Percentiles rank a stretch among this genome's conserved stretches.
Conservation (phyloP, 139 green algal species). For the Pseudopediastrum boryanum region DNA sequence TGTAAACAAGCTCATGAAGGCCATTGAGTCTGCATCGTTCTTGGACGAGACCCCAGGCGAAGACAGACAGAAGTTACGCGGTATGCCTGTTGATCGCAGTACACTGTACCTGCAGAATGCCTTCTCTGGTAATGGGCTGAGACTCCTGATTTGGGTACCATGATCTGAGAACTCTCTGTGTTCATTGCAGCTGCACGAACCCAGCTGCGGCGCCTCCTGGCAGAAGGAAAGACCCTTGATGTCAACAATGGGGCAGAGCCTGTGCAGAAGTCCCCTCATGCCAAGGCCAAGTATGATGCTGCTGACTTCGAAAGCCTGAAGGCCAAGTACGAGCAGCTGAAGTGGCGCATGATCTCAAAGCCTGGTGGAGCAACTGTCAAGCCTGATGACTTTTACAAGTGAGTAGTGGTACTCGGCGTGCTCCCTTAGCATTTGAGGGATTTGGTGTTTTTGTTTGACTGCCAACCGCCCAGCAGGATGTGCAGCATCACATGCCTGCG, state of each 20-base stretch:
- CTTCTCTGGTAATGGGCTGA: not conserved
- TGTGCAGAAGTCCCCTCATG: slow-evolving; percentile 64
- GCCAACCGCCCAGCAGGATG: too few species aligned
- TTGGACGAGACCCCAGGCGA: slow-evolving; percentile 78
- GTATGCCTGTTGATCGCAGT: slow-evolving; percentile 36
- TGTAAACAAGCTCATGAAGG: slow-evolving; percentile 60
- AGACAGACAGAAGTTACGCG: slow-evolving; percentile 79
- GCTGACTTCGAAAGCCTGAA: slow-evolving; percentile 69
- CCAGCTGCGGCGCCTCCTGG: slow-evolving; percentile 67
- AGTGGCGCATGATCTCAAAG: slow-evolving; percentile 89
- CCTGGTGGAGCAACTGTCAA: slow-evolving; percentile 89
- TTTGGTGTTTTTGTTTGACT: too few species aligned
- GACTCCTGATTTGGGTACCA: not conserved
- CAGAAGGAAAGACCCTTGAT: slow-evolving; percentile 11
- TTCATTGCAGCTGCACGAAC: slow-evolving; percentile 64
- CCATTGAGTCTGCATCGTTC: slow-evolving; percentile 70
- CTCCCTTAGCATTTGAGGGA: too few species aligned
- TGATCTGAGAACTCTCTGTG: not conserved
- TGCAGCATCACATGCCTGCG: not conserved
- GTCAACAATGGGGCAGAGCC: slow-evolving; percentile 30
- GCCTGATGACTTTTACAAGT: slow-evolving; percentile 54
- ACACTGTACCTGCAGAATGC: not conserved
- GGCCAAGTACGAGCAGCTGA: slow-evolving; percentile 77
- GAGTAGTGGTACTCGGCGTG: too few species aligned
- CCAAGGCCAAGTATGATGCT: slow-evolving; percentile 73